Percentiles rank a stretch among this genome's conserved stretches.
Evolutionary conservation across 2,329 filamentous ascomycete genomes (phyloP).

Genomic region (Hypoxylon sp.): DNA sequence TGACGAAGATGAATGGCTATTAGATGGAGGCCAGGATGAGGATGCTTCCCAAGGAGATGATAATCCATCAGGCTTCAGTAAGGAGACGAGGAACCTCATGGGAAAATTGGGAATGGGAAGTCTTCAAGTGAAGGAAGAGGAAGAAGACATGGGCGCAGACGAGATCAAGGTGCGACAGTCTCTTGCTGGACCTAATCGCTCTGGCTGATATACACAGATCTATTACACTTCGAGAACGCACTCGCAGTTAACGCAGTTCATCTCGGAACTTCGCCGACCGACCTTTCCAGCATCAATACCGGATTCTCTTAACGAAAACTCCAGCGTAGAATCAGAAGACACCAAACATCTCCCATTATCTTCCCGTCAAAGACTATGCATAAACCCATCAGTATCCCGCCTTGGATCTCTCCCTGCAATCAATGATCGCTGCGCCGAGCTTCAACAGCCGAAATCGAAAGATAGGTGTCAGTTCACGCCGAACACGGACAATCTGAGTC

Average conservation of each 20-base stretch:
- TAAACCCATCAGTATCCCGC: slow-evolving; percentile 84
- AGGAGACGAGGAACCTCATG: slow-evolving; percentile 81
- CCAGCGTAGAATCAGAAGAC: slow-evolving; percentile 63
- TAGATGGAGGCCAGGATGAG: slow-evolving; percentile 77
- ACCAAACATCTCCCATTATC: slow-evolving; percentile 88
- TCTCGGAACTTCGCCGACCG: slow-evolving; percentile 85
- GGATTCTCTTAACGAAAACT: slow-evolving; percentile 50
- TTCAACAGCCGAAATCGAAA: slow-evolving; percentile 81
- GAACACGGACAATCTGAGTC: slow-evolving; percentile 78
- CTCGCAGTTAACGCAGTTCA: slow-evolving; percentile 91
- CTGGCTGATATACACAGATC: slow-evolving; percentile 64
- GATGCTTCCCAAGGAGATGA: slow-evolving; percentile 56
- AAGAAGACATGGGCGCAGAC: slow-evolving; percentile 68
- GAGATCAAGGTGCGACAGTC: slow-evolving; percentile 73
- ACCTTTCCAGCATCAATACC: slow-evolving; percentile 80
- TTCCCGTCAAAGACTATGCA: slow-evolving; percentile 89
- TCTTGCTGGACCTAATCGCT: not conserved
- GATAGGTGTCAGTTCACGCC: slow-evolving; percentile 84
- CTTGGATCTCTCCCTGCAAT: slow-evolving; percentile 83
- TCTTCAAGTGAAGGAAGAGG: slow-evolving; percentile 54
- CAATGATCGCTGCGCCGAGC: slow-evolving; percentile 91
- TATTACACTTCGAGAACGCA: slow-evolving; percentile 95
- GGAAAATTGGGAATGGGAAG: slow-evolving; percentile 71
- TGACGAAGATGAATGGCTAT: slow-evolving; percentile 75
- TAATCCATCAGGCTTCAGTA: slow-evolving; percentile 73